These are phyloP conservation scores for Sporodiniella umbellata DNA, from an alignment of 371 early-diverging fungal species.

Conservation along the genomic window DNA sequence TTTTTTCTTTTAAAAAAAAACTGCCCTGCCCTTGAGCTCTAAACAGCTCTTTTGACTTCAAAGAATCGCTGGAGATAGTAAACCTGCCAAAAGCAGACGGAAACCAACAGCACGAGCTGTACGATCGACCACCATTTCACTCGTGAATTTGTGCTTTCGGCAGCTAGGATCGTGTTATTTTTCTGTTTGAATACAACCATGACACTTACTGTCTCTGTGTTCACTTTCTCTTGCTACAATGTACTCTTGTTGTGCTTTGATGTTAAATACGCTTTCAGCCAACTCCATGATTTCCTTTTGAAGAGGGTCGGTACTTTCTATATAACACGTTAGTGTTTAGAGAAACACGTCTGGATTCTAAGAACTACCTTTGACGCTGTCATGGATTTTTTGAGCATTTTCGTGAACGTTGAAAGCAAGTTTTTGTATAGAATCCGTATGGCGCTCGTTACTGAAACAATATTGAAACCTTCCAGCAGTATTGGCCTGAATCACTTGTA, in stretches of 20 bases:
- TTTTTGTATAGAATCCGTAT: constrained; percentile 45
- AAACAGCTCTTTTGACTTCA: constrained; percentile 73
- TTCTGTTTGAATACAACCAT: too few species aligned
- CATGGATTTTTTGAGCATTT: constrained; percentile 40
- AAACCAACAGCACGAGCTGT: constrained; percentile 58
- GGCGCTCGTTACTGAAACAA: constrained; percentile 73
- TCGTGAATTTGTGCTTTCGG: constrained; percentile 73
- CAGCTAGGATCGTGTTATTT: too few species aligned
- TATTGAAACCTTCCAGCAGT: constrained; percentile 62
- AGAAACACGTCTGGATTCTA: constrained; percentile 74
- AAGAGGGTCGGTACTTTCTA: constrained; percentile 59
- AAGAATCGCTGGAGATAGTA: constrained; percentile 74
- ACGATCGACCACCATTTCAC: constrained; percentile 78
- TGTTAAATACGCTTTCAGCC: constrained; percentile 59
- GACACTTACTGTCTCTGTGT: constrained; percentile 69
- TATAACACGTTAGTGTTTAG: constrained; percentile 35
- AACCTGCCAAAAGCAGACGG: constrained; percentile 70
- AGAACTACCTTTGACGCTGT: constrained; percentile 34
- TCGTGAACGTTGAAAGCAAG: constrained; percentile 55
- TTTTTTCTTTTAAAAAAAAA: constrained; percentile 77
- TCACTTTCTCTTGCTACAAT: constrained; percentile 67
- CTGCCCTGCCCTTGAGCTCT: too few species aligned
- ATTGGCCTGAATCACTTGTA: constrained; percentile 54
- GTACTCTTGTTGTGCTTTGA: constrained; percentile 75
- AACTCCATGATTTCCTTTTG: constrained; percentile 66